Conservation (phyloP, 768 basidiomycete species). For the Phallus indusiatus region DNA sequence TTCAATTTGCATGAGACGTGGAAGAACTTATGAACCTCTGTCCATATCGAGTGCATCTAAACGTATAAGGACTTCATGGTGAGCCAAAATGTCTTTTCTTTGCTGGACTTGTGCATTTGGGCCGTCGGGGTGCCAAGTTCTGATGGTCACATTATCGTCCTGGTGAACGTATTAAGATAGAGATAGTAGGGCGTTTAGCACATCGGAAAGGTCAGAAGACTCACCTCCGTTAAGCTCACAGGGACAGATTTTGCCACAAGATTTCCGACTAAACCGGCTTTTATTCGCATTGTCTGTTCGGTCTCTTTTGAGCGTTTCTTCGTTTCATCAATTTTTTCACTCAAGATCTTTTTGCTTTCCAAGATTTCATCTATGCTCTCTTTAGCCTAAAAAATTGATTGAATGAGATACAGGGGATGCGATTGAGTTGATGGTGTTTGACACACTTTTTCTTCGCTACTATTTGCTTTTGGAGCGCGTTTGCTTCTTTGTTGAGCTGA, state of each 20-base stretch:
- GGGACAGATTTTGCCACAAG: constrained; percentile 83
- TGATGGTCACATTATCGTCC: constrained; percentile 83
- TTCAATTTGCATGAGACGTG: background rate
- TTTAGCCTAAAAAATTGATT: constrained; percentile 56
- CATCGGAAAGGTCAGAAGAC: constrained; percentile 14
- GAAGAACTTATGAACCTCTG: constrained; percentile 45
- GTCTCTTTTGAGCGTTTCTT: constrained; percentile 70
- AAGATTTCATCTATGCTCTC: constrained; percentile 85
- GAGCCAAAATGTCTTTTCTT: constrained; percentile 77
- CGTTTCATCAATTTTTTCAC: constrained; percentile 67
- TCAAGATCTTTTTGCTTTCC: constrained; percentile 73
- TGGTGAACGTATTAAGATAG: constrained; percentile 21
- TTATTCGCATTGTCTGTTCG: constrained; percentile 68
- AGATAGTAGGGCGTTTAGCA: background rate
- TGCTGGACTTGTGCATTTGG: constrained; percentile 62
- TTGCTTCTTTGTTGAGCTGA: constrained; percentile 69
- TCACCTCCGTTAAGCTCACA: constrained; percentile 80
- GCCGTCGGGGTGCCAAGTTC: constrained; percentile 81
- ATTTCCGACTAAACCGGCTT: constrained; percentile 81
- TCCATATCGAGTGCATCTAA: constrained; percentile 97
- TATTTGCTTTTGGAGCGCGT: constrained; percentile 91
- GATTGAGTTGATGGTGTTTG: background rate
- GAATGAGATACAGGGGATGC: background rate
- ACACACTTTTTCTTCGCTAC: constrained; percentile 81
- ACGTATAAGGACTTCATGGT: constrained; percentile 91